Evolutionary conservation across 2,329 filamentous ascomycete genomes (phyloP), one percentile per base, ranked within the genome.

Genomic region (Paraphoma chrysanthemicola): DNA sequence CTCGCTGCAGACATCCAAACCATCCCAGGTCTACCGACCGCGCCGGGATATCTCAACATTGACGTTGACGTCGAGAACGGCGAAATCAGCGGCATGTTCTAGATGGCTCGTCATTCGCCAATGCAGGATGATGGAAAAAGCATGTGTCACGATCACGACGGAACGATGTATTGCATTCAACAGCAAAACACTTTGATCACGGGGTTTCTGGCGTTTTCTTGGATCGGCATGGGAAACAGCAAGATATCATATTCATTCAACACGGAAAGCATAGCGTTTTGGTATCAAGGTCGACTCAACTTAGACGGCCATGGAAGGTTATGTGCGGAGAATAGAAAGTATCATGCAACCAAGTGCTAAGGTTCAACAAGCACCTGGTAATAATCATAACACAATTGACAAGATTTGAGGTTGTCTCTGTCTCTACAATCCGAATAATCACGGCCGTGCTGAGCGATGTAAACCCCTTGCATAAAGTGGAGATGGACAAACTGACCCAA

Each of bases 1-100:
- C 85, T 98, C 59, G 95, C 95, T 51, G 95, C 95, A 12, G 95
- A 99, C 73, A 98, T 99, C 65, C 95, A 98, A 83, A 99, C 95
- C 1, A 99, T 99, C 63, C 95, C 95, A 12, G 95, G 95, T 59
- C 82, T 99, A 63, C 94, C 94, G 9, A 98, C 95, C 8, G 94
- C 94, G 17, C 95, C 94, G 8, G 95, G 95, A 10, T 98, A 98
- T 75, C 82, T 98, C 60, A 97, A 97, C 70, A 93, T 97, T 44
- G 94, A 97, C 66, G 84, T 89, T 43, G 79, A 83, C 62, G 70
- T 76, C 28, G 80, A 82, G 71, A 83, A 79, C 16, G 82, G 80
- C 12, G 81, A 83, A 76, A 83, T 85, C 56, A 81, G 84, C 60
- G 89, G 95, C 5, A 85, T 99, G 54, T 99, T 98, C 79, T 99